Base-by-base conservation (phyloP, 495 filamentous ascomycete species). In the Barbatosphaeria neglecta region DNA sequence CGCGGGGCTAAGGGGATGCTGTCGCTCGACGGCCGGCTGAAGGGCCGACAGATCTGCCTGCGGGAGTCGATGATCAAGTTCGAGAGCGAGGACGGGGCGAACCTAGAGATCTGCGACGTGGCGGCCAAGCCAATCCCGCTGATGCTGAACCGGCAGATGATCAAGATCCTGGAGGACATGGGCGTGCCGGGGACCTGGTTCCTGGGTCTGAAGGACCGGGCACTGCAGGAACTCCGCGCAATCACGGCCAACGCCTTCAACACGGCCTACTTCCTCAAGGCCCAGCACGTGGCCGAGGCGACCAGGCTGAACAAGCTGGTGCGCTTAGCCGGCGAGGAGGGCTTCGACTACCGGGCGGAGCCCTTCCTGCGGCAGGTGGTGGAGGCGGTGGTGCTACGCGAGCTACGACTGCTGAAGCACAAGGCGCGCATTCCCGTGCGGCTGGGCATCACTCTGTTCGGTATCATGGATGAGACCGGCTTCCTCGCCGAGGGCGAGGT, bases 161-260 rank as follows among this genome's bases (percentile, higher is more conserved):
- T 94, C 55, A 90, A 93, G 57, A 85, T 90, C 22, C 56, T 93
- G 24, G 87, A 94, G 52, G 87, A 92, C 52, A 70, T 75, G 67
- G 53, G 52, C 6, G 78, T 84, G 0, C 56, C 67, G 0, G 52
- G 59, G 6, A 27, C 64, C 0, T 76, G 73, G 52, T 87, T 93
- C 53, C 58, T 83, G 9, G 47, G 70, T 0, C 65, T 82, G 0
- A 86, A 90, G 57, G 58, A 58, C 1, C 57, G 60, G 31, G 78
- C 76, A 31, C 61, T 92, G 0, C 46, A 72, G 2, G 58, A 69
- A 16, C 68, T 94, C 8, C 69, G 78, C 1, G 54, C 58, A 23
- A 73, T 81, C 13, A 82, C 80, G 0, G 55, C 59, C 0, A 70
- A 61, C 16, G 58, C 76, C 0, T 47, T 59, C 25, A 82, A 83